A percentile compares a stretch with the other conserved stretches of the same genome.
Conservation (phyloP, 2,329 filamentous ascomycete species). For the Setomelanomma holmii region DNA sequence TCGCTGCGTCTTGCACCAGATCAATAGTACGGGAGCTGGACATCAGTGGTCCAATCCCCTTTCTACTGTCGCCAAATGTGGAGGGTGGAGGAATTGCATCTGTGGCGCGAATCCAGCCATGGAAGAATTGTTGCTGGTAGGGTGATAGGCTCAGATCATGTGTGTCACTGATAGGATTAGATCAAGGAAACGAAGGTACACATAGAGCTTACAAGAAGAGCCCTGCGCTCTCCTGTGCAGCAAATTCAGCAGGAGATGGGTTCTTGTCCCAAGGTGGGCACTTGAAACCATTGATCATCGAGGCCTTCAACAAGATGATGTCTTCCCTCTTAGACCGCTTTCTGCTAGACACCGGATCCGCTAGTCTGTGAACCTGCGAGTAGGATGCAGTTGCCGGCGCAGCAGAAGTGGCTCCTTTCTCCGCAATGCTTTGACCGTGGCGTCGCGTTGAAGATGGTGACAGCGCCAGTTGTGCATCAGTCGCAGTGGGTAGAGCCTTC, state of each 20-base stretch:
- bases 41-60: constrained; percentile 61
- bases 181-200: background rate
- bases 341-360: constrained; percentile 62
- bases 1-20: constrained; percentile 92
- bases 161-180: constrained; percentile 62
- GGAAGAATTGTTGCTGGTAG: constrained; percentile 77
- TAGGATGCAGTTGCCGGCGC: constrained; percentile 16
- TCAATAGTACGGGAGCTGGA: constrained; percentile 68
- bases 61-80: constrained; percentile 40
- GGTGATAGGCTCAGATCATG: constrained; percentile 75
- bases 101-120: constrained; percentile 79
- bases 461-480: background rate
- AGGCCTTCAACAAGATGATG: constrained; percentile 77
- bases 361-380: constrained; percentile 45
- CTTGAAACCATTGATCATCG: constrained; percentile 79
- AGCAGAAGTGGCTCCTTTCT: background rate
- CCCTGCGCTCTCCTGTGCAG: constrained; percentile 55
- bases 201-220: constrained; percentile 65
- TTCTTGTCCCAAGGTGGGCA: constrained; percentile 82
- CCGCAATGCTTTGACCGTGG: background rate
- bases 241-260: constrained; percentile 70
- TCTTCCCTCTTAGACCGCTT: constrained; percentile 73
- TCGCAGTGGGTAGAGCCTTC: background rate
- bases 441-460: background rate
- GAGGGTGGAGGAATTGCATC: constrained; percentile 66